Evolutionary conservation across 768 basidiomycete genomes (phyloP), one percentile per base, ranked within the genome.

Genomic region (Stropharia rugosoannulata): DNA sequence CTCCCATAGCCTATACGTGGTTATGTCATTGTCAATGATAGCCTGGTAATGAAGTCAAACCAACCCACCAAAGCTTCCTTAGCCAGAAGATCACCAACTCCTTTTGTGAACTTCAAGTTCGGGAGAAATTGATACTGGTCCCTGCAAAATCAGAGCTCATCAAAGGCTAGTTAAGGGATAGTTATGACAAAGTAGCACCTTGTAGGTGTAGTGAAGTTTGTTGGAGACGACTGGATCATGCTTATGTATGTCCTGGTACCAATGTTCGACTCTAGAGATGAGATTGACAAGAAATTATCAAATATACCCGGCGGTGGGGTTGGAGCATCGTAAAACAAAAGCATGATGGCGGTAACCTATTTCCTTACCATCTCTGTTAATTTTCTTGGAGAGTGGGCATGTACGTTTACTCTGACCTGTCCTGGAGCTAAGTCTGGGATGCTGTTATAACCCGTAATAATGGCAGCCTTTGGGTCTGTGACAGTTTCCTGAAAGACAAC

Each of bases 301-400:
- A 81, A 81, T 29, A 80, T 71, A 0, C 76, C 78, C 0, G 59
- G 40, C 0, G 78, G 80, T 5, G 74, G 73, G 0, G 64, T 70
- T 6, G 82, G 81, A 0, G 55, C 77, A 60, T 85, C 78, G 58
- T 86, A 85, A 65, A 84, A 86, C 22, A 84, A n/a, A n/a, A n/a
- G n/a, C n/a, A n/a, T n/a, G n/a, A n/a, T n/a, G n/a, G n/a, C n/a
- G n/a, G n/a, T n/a, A n/a, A n/a, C n/a, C n/a, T n/a, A n/a, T n/a
- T n/a, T n/a, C n/a, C n/a, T n/a, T n/a, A n/a, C n/a, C n/a, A n/a
- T n/a, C n/a, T n/a, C n/a, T n/a, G n/a, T n/a, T n/a, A n/a, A n/a
- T n/a, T n/a, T n/a, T n/a, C n/a, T n/a, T n/a, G n/a, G n/a, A n/a
- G n/a, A n/a, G n/a, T n/a, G n/a, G n/a, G n/a, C n/a, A n/a, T n/a